Conservation (phyloP, 1,284 basidiomycete genomes). For the Crepidotus sp. region DNA sequence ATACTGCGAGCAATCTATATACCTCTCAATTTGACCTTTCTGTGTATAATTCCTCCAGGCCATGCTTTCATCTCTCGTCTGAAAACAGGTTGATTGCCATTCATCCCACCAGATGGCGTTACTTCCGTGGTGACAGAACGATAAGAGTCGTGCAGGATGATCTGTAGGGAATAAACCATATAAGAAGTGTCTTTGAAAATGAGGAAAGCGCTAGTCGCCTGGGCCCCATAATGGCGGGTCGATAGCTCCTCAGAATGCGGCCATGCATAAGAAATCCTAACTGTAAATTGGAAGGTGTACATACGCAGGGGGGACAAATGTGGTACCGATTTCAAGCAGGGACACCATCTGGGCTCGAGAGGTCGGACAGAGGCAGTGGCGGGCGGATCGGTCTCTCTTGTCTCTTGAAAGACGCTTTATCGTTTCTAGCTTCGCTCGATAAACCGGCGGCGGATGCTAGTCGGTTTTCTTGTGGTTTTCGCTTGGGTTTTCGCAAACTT, state of each 20-base stretch:
- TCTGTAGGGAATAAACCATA: conserved; percentile 5
- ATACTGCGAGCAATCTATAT: not conserved
- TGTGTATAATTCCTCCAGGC: conserved; percentile 2
- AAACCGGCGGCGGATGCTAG: too few relatives aligned
- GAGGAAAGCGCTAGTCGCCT: conserved; percentile 3
- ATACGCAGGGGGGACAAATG: not conserved
- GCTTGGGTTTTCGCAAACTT: too few relatives aligned
- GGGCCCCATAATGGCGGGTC: conserved; percentile 10
- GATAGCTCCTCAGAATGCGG: conserved; percentile 3
- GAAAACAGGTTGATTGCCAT: conserved; percentile 10
- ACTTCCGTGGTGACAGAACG: conserved; percentile 11
- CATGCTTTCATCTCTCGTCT: too few relatives aligned
- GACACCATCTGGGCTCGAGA: not conserved
- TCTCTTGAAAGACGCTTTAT: too few relatives aligned
- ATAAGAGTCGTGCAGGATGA: conserved; percentile 7
- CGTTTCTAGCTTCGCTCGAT: too few relatives aligned
- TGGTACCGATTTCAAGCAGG: conserved; percentile 5
- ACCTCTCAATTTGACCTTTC: not conserved
- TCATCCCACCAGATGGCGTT: conserved; percentile 10
- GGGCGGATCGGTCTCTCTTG: too few relatives aligned
- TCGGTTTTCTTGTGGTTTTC: too few relatives aligned
- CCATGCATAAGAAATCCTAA: conserved; percentile 3
- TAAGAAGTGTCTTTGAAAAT: not conserved
- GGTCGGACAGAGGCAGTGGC: not conserved
- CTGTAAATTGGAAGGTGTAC: not conserved